Evolutionary conservation across 805 yeast genomes (phyloP), one percentile per base, ranked within the genome.

Genomic region (Metschnikowia henanensis): DNA sequence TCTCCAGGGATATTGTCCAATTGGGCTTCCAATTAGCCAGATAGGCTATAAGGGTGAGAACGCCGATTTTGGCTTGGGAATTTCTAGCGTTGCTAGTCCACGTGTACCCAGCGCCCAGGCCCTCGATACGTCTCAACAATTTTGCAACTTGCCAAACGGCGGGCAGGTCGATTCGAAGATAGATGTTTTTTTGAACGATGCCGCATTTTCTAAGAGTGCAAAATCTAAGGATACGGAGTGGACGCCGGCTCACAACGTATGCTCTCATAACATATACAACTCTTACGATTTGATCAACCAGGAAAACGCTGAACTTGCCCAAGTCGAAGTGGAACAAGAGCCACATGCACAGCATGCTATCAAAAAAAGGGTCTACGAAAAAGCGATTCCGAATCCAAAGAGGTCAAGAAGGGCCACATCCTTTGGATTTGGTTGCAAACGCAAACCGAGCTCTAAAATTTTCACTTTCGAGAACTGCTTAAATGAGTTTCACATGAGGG

Each of bases 381-480:
- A 13, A 23, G 4, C 26, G 26, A 23, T 23, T 23, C 26, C 18
- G 17, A 17, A 9, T 30, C 32, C 30, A 5, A 39, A 31, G 4
- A 34, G 31, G 19, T 22, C 35, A 25, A 23, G 46, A 22, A 49
- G 43, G 34, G 31, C 51, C 5, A 47, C 40, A 23, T 47, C 46
- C 4, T 43, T 39, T 23, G 38, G 50, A 16, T 28, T 41, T 13
- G 38, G 41, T 3, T 16, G 22, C 22, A 45, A 45, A 17, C 21
- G 33, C 31, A n/a, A 45, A n/a, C 33, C 46, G 7, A 39, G 33
- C 25, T 45, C 47, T 13, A 22, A 31, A 5, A 47, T n/a, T n/a
- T n/a, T 52, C 16, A 52, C 58, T 6, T 21, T 54, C 3, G 52
- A 47, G 10, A 51, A 49, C 13, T 54, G 56, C 30, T 39, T 47